Base-by-base conservation (phyloP, 2,329 filamentous ascomycete genomes). In the Zalaria sp. region DNA sequence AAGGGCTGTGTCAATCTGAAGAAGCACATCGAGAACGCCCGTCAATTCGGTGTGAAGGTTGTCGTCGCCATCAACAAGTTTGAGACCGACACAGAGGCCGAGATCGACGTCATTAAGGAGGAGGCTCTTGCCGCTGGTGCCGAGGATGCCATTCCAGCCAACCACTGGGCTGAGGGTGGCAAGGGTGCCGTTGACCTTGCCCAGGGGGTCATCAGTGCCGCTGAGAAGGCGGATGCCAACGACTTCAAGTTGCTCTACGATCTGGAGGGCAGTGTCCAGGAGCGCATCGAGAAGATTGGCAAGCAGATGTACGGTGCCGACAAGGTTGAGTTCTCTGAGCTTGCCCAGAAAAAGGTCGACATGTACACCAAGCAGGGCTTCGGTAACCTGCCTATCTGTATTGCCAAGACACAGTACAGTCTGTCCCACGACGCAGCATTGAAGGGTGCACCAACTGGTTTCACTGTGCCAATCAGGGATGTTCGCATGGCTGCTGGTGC, bases 341-440 rank as follows among this genome's bases (percentile, higher is more conserved):
- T 91, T 40, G 91, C 91, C 0, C 86, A 93, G 68, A 85, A 87
- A 68, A 96, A 98, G 76, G 83, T 96, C 49, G 88, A 95, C 58
- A 88, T 81, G 5, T 98, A 96, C 65, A 88, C 83, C 28, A 77
- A 78, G 58, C 91, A 96, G 63, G 91, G 91, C 37, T 93, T 89
- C 55, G 83, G 82, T 25, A 86, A 94, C 62, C 69, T 98, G 49
- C 91, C 91, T 31, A 94, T 96, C 57, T 98, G 91, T 62, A 77
- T 96, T 50, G 91, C 91, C 47, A 98, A 98, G 79, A 98, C 91
- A 9, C 91, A 98, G 64, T 98, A 98, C 69, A 93, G 85, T 29
- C 73, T 98, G 38, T 91, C 83, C 44, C 89, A 96, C 63, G 87
- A 98, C 60, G 82, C 89, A 2, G 79, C 83, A 7, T 72, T 96